Evolutionary conservation across 202 grass and related monocot species (phyloP), one percentile per base, ranked within the genome.

Genomic region (Elaeis oleifera): DNA sequence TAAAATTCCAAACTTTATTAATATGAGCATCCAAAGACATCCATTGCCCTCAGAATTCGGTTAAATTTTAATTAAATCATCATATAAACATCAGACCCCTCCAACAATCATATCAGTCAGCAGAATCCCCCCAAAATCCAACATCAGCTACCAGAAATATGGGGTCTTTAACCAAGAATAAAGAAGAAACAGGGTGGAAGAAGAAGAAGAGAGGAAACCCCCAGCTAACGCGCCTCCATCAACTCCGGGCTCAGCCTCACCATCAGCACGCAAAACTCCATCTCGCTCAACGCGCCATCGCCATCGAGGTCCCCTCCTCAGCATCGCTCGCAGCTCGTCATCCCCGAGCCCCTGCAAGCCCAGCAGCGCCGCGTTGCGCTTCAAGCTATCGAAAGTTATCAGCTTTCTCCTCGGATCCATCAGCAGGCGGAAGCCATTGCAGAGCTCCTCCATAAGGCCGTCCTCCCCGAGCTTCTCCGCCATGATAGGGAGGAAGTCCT

Each of bases 401-500:
- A 94, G 73, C 14, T 80, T 69, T 0, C 58, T 16, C 0, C 70
- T 7, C 3, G 95, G 88, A 59, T 99, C 95, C 95, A 89, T 89
- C 23, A 94, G 74, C 36, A 99, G 67, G 0, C 83, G 80, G 65
- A 99, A 99, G 51, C 95, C 95, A 17, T 78, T 78, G 0, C 74
- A 69, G 5, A 99, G 88, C 67, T 99, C 95, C 55, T 68, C 74
- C 88, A 99, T 87, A 18, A 99, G 82, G 0, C 95, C 95, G 2
- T 99, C 88, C 62, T 84, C 85, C 1, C 88, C 94, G 8, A 99
- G 88, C 11, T 81, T 75, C 25, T 94, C 88, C 61, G 80, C 94
- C 94, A 99, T 99, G 71, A 89, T 27, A 5, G 94, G 94, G 32
- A 99, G 83, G 88, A 82, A 94, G 83, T 99, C 94, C 80, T 99